A percentile compares a stretch with the other conserved stretches of the same genome.
Evolutionary conservation across 805 yeast species (phyloP).

Genomic region (Ogataea nitratoaversa): DNA sequence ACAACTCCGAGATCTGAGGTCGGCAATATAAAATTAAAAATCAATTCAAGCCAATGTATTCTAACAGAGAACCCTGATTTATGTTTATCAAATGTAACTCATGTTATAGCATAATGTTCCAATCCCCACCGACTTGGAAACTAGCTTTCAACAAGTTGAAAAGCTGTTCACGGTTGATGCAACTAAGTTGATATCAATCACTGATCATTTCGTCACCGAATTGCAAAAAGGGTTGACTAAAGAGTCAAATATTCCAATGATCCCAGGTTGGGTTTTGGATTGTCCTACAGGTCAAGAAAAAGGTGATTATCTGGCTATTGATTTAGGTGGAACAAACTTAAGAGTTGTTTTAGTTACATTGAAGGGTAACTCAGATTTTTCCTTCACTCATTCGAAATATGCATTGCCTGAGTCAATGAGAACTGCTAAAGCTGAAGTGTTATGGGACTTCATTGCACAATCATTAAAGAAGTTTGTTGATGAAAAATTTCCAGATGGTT

Average conservation of each 20-base stretch:
- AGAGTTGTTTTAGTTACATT: conserved; percentile 86
- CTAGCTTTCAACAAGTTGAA: conserved; percentile 48
- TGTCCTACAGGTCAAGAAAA: conserved; percentile 88
- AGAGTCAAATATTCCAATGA: conserved; percentile 89
- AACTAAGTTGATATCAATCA: conserved; percentile 58
- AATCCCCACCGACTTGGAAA: conserved; percentile 6
- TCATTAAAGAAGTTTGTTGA: conserved; percentile 67
- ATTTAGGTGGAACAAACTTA: conserved; percentile 95
- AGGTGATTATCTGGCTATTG: conserved; percentile 90
- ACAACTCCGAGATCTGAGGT: too few relatives aligned
- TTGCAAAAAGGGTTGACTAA: conserved; percentile 75
- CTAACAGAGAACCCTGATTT: too few relatives aligned
- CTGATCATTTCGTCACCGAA: conserved; percentile 73
- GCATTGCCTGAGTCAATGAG: conserved; percentile 73
- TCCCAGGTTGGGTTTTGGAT: conserved; percentile 94
- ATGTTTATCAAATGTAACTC: too few relatives aligned
- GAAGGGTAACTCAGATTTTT: conserved; percentile 80
- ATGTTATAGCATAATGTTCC: conserved; percentile 4
- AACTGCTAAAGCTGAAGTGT: conserved; percentile 70
- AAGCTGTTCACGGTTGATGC: conserved; percentile 56
- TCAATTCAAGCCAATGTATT: too few relatives aligned
- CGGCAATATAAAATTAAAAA: too few relatives aligned
- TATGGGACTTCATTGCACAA: conserved; percentile 84
- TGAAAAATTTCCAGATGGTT: conserved; percentile 57
- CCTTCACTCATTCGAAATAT: conserved; percentile 82